Evolutionary conservation across 2,329 filamentous ascomycete species (phyloP).

Genomic region (Cryphonectria nitschkei): DNA sequence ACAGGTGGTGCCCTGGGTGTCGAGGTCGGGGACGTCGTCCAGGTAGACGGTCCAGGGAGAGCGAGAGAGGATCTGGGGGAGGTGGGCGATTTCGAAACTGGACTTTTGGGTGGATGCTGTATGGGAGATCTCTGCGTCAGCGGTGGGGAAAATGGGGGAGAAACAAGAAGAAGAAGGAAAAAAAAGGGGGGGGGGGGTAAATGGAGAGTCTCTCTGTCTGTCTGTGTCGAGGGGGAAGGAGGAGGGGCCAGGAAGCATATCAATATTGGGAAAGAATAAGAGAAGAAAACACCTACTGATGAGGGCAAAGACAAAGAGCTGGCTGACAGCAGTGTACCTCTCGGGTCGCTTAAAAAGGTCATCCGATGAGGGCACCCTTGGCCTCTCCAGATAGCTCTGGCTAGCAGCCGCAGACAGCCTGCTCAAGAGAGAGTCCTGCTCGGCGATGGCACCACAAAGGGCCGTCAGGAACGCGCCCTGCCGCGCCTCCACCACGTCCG

Average conservation of each 20-base stretch:
- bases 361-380: constrained; percentile 58
- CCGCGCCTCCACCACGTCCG: constrained; percentile 24
- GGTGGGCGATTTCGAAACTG: constrained; percentile 66
- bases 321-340: constrained; percentile 69
- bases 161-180: constrained; percentile 11
- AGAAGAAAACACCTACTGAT: constrained; percentile 57
- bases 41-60: constrained; percentile 75
- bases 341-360: constrained; percentile 70
- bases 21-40: constrained; percentile 63
- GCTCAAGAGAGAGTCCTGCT: constrained; percentile 58
- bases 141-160: background rate
- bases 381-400: constrained; percentile 63
- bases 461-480: constrained; percentile 27
- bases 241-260: no score
- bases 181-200: constrained; percentile 18
- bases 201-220: no score
- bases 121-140: background rate
- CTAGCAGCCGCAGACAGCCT: constrained; percentile 62
- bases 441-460: constrained; percentile 54
- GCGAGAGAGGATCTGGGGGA: constrained; percentile 64
- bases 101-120: constrained; percentile 62
- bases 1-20: constrained; percentile 56
- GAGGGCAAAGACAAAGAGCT: constrained; percentile 69
- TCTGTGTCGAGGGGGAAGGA: no score
- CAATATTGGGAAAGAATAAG: no score